Base-by-base conservation (phyloP, 352 stramenopile genomes). In the Globisporangium megalacanthum region DNA sequence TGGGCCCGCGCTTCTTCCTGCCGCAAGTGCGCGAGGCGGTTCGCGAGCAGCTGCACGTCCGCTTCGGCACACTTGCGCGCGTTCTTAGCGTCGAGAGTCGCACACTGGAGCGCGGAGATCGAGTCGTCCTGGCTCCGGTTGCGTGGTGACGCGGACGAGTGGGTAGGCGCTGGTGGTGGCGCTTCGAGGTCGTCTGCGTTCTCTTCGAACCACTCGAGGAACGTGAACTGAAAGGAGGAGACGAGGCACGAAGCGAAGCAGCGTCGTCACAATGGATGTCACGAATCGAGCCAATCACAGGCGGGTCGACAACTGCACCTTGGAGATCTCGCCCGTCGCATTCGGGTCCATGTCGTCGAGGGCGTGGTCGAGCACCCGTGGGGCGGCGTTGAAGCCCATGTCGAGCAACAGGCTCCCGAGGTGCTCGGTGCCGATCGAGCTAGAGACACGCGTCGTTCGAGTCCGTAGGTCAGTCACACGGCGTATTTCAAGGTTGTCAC, bases 181-280 rank as follows among this genome's bases (percentile, higher is more conserved):
- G 47, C 6, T 10, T 84, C 79, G 20, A 89, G 81, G 9, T 82
- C 68, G 54, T 89, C 79, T 3, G 76, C 77, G 20, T 87, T 75
- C 55, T 73, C 65, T 64, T 87, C 75, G 49, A 89, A 89, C 79
- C 79, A 89, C 52, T 89, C 77, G 41, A 89, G 72, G 36, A 89
- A 89, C 19, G 66, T 64, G 47, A 86, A 44, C 66, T 83, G 58
- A 1, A 50, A 1, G 9, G 8, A 60, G 19, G 9, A 13, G 35
- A 8, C 35, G 7, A 13, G 35, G 35, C 35, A 39, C 35, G 35
- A 39, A 39, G 35, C 35, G 35, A 29, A 29, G 25, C 25, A 29
- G 25, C 25, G 25, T 29, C 25, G 25, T 29, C 25, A 41, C 19
- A 20, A 14, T 49, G 45, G 31, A 20, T 6, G 13, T 52, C 10